Conservation (phyloP, 495 filamentous ascomycete genomes). For the Parathielavia hyrcaniae region DNA sequence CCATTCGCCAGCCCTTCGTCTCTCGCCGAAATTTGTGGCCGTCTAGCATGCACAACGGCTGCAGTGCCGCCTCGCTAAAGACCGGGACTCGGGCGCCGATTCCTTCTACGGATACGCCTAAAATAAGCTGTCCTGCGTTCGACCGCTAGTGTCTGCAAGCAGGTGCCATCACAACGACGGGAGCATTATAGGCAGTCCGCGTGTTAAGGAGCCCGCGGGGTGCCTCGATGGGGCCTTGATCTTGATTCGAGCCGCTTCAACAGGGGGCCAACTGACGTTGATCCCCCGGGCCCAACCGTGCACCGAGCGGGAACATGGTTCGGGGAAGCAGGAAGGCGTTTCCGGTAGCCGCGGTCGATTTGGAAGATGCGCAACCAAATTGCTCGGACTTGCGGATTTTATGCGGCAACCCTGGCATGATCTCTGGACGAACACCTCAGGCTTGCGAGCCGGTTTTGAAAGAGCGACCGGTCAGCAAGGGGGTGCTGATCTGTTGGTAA, state of each 20-base stretch:
- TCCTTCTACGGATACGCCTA: too few species aligned
- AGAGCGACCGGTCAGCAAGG: neutral
- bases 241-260: neutral
- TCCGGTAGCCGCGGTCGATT: slow-evolving; percentile 19
- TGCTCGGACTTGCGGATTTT: neutral
- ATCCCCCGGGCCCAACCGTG: neutral
- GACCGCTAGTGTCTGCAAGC: too few species aligned
- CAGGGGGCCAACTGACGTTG: neutral
- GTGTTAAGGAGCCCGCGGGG: too few species aligned
- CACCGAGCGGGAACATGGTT: slow-evolving; percentile 3
- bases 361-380: slow-evolving; percentile 12
- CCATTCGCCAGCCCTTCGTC: neutral
- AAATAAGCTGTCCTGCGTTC: too few species aligned
- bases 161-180: too few species aligned
- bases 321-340: slow-evolving; percentile 16
- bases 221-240: neutral
- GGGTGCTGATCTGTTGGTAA: slow-evolving; percentile 2
- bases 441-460: neutral
- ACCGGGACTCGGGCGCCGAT: too few species aligned
- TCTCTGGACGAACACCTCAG: slow-evolving; percentile 9
- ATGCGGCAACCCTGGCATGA: slow-evolving; percentile 12
- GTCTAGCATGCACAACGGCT: too few species aligned
- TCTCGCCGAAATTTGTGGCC: too few species aligned
- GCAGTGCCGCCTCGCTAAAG: too few species aligned
- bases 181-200: too few species aligned